Percentiles rank a stretch among this genome's conserved stretches.
Evolutionary conservation across 1,284 basidiomycete species (phyloP).

Genomic region (Apiotrichum veenhuisii): DNA sequence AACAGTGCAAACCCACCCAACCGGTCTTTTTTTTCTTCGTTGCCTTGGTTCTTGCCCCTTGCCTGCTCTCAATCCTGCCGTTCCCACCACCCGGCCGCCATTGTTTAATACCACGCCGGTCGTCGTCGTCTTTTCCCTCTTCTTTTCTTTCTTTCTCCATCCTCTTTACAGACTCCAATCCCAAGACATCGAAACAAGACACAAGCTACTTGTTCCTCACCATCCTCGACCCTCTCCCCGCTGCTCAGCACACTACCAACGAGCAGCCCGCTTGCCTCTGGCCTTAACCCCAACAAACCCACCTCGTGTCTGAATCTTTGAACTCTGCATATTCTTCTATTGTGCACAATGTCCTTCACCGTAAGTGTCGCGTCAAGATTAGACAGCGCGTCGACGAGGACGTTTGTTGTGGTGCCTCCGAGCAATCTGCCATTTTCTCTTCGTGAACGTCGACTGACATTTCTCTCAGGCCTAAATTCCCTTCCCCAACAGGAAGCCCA

Average conservation of each 20-base stretch:
- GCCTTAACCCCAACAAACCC: conserved; percentile 1
- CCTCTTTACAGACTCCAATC: neutral
- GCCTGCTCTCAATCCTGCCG: too few relatives aligned
- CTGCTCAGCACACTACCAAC: conserved; percentile 6
- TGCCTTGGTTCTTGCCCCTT: too few relatives aligned
- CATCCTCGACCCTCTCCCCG: neutral
- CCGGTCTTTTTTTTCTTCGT: too few relatives aligned
- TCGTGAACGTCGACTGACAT: neutral
- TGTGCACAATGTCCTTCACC: conserved; percentile 17
- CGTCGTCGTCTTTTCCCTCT: neutral
- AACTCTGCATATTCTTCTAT: conserved; percentile 14
- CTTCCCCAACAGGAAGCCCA: conserved; percentile 13
- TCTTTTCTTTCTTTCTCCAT: conserved; percentile 2
- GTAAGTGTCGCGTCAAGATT: conserved; percentile 2
- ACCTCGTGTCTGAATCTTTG: conserved; percentile 20
- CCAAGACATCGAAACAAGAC: neutral
- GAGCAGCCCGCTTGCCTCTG: conserved; percentile 17
- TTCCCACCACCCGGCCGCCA: neutral
- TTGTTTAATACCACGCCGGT: conserved; percentile 10
- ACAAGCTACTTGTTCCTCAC: neutral
- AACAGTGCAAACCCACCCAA: too few relatives aligned
- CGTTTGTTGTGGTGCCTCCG: neutral
- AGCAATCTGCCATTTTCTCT: neutral
- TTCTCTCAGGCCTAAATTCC: conserved; percentile 8
- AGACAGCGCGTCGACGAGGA: neutral